A percentile compares a stretch with the other conserved stretches of the same genome.
These are phyloP conservation scores for Lipomyces yamadae DNA, from an alignment of 805 yeast genomes.

Conservation along the genomic window DNA sequence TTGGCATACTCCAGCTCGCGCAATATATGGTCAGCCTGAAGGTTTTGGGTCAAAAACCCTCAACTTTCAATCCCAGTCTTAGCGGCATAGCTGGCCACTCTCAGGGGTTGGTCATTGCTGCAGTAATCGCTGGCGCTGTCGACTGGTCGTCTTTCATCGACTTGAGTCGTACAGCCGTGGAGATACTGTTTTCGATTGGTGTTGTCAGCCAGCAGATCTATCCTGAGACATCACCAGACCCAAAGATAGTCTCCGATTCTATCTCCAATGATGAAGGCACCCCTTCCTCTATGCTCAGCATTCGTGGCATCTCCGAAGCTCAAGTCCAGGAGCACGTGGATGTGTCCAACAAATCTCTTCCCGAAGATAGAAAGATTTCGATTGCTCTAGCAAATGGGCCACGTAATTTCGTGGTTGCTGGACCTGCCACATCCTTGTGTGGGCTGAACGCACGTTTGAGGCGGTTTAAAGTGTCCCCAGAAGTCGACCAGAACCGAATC, in stretches of 20 bases:
- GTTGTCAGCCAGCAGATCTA: conserved; percentile 86
- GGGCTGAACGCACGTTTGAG: conserved; percentile 92
- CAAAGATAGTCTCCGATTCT: conserved; percentile 88
- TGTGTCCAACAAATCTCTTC: conserved; percentile 90
- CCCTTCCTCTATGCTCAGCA: conserved; percentile 96
- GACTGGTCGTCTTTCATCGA: conserved; percentile 83
- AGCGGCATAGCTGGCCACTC: conserved; percentile 50
- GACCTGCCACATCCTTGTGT: conserved; percentile 97
- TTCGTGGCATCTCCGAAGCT: conserved; percentile 80
- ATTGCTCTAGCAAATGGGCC: conserved; percentile 95
- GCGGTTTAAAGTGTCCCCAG: conserved; percentile 92
- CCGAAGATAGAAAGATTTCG: conserved; percentile 85
- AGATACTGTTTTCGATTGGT: conserved; percentile 90
- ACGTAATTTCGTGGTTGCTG: conserved; percentile 90
- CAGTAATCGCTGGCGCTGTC: conserved; percentile 79
- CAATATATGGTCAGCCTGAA: conserved; percentile 89
- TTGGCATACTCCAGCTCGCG: conserved; percentile 92
- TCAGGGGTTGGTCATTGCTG: conserved; percentile 77
- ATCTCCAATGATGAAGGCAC: conserved; percentile 92
- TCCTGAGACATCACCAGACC: conserved; percentile 93
- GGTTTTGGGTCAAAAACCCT: conserved; percentile 85
- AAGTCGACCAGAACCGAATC: conserved; percentile 91
- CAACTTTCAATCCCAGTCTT: conserved; percentile 73
- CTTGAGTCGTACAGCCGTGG: conserved; percentile 75
- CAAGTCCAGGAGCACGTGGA: conserved; percentile 81